Conservation (phyloP, 2,329 filamentous ascomycete genomes). For the Cladorrhinum sp. region DNA sequence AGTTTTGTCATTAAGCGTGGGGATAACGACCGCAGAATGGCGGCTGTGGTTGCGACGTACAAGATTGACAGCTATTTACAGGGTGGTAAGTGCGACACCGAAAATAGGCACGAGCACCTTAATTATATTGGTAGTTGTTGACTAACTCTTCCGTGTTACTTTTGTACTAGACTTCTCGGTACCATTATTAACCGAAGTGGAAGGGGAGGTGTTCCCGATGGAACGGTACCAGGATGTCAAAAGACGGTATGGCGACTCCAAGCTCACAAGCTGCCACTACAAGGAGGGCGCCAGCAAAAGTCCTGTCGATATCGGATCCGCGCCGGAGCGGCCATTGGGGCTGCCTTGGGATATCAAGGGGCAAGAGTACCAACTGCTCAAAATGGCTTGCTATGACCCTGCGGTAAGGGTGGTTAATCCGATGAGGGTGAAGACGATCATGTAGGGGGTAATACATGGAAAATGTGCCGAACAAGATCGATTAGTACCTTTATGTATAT, state of each 20-base stretch:
- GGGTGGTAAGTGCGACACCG: slow-evolving; percentile 17
- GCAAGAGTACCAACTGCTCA: slow-evolving; percentile 20
- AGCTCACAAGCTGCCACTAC: slow-evolving; percentile 10
- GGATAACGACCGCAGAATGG: slow-evolving; percentile 14
- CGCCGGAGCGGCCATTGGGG: slow-evolving; percentile 4
- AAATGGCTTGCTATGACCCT: slow-evolving; percentile 20
- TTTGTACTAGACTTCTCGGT: slow-evolving; percentile 19
- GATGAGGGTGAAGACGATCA: slow-evolving; percentile 5
- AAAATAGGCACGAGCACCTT: background rate
- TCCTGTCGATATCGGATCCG: slow-evolving; percentile 12
- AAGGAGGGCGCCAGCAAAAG: slow-evolving; percentile 10
- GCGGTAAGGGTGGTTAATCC: slow-evolving; percentile 17
- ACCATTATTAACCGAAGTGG: slow-evolving; percentile 19
- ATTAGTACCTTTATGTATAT: no score
- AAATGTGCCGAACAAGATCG: no score
- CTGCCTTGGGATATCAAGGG: slow-evolving; percentile 23
- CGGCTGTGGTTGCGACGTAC: slow-evolving; percentile 15
- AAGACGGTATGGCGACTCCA: slow-evolving; percentile 9
- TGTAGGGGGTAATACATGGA: background rate
- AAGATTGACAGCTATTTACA: slow-evolving; percentile 24
- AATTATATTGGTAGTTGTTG: background rate
- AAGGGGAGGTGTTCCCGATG: slow-evolving; percentile 14
- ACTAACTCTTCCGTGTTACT: background rate
- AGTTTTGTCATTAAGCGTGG: slow-evolving; percentile 23
- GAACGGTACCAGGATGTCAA: slow-evolving; percentile 22